These are phyloP conservation scores for Trichoderma guizhouense DNA, from an alignment of 2,329 filamentous ascomycete genomes.

Conservation along the genomic window DNA sequence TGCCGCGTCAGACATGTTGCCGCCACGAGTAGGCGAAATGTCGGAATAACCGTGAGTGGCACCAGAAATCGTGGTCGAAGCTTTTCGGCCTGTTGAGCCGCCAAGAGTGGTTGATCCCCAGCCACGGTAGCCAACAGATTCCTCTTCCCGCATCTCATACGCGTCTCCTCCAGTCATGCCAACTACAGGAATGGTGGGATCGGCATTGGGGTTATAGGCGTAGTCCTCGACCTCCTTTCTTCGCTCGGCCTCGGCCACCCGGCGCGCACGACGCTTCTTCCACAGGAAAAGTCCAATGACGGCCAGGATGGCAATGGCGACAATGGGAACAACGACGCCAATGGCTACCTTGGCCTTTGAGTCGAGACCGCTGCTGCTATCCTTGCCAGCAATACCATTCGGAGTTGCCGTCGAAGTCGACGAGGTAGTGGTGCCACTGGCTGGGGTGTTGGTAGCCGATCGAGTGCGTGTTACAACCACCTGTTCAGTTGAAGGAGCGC, in stretches of 20 bases:
- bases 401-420: slow-evolving; percentile 28
- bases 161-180: slow-evolving; percentile 51
- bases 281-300: slow-evolving; percentile 77
- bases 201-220: slow-evolving; percentile 94
- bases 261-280: slow-evolving; percentile 82
- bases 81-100: slow-evolving; percentile 72
- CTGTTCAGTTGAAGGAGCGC: slow-evolving; percentile 21
- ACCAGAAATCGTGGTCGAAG: slow-evolving; percentile 84
- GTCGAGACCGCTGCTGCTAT: slow-evolving; percentile 39
- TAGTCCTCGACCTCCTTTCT: slow-evolving; percentile 98
- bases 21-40: slow-evolving; percentile 63
- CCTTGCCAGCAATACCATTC: neutral
- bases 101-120: slow-evolving; percentile 78
- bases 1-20: slow-evolving; percentile 60
- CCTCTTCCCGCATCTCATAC: slow-evolving; percentile 76
- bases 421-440: slow-evolving; percentile 21
- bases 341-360: slow-evolving; percentile 77
- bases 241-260: slow-evolving; percentile 79
- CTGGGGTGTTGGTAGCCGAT: slow-evolving; percentile 13
- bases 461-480: slow-evolving; percentile 29
- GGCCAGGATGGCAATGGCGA: slow-evolving; percentile 76
- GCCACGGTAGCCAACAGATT: slow-evolving; percentile 78
- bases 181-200: slow-evolving; percentile 67
- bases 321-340: slow-evolving; percentile 90
- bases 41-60: slow-evolving; percentile 73